phyloP scores from a whole-genome alignment of 2,329 filamentous ascomycete genomes.

The Colletotrichum phormii region DNA sequence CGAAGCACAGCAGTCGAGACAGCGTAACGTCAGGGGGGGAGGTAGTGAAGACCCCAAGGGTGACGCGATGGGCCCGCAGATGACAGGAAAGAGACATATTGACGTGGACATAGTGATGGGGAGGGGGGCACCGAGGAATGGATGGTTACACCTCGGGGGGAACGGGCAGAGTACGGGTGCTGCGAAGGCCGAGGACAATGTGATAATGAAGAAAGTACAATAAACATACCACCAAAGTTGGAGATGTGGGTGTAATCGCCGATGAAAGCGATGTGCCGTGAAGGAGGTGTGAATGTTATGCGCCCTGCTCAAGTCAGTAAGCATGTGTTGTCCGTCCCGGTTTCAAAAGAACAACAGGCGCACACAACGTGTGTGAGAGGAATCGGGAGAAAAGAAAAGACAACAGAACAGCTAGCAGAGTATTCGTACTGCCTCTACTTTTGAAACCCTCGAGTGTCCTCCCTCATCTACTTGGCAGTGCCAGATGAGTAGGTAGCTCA shows the following conservation, averaged over 20 bases:
- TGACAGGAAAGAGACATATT: conserved; percentile 28
- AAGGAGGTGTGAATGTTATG: conserved; percentile 20
- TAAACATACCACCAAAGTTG: conserved; percentile 23
- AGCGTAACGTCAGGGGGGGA: conserved; percentile 19
- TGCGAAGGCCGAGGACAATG: conserved; percentile 22
- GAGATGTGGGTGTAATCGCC: conserved; percentile 22
- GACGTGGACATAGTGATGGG: conserved; percentile 22
- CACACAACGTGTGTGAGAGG: not conserved
- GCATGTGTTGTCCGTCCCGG: conserved; percentile 28
- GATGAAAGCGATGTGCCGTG: conserved; percentile 25
- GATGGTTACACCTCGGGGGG: conserved; percentile 27
- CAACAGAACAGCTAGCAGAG: not conserved
- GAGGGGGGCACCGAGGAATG: conserved; percentile 14
- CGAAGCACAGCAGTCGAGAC: not conserved
- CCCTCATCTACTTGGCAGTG: too few species aligned
- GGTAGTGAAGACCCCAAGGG: conserved; percentile 3
- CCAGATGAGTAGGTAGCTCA: not conserved
- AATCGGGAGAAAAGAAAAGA: not conserved
- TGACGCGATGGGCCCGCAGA: conserved; percentile 17
- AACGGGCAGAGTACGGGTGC: conserved; percentile 17
- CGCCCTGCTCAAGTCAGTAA: conserved; percentile 26
- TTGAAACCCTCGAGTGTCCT: not conserved
- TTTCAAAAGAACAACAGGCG: conserved; percentile 22
- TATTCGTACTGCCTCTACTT: not conserved
- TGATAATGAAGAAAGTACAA: conserved; percentile 28